Conservation (phyloP, 495 filamentous ascomycete species). For the Annulohypoxylon maeteangense region DNA sequence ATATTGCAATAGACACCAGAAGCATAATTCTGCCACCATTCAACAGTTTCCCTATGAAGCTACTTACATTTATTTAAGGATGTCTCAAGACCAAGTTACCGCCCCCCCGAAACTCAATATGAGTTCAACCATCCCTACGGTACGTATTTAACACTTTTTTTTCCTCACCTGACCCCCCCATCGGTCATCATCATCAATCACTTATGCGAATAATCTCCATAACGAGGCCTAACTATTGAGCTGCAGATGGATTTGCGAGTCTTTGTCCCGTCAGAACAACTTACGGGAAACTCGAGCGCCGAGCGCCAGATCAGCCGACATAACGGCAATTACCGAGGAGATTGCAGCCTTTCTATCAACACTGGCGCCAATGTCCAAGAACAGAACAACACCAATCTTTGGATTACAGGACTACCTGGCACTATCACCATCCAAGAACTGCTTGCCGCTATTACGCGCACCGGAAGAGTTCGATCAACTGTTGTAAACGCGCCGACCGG, state of each 20-base stretch:
- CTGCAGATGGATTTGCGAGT: slow-evolving; percentile 13
- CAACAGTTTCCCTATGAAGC: too few species aligned
- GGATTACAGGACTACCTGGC: slow-evolving; percentile 25
- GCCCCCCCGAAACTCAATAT: too few species aligned
- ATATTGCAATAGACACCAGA: too few species aligned
- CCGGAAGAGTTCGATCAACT: slow-evolving; percentile 25
- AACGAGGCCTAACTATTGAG: too few species aligned
- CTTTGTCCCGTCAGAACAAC: slow-evolving; percentile 29
- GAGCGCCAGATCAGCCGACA: background rate
- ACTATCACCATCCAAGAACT: background rate
- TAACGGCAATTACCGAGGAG: slow-evolving; percentile 29
- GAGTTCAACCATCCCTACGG: background rate
- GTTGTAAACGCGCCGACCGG: slow-evolving; percentile 14
- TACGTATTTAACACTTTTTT: background rate
- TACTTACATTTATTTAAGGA: too few species aligned
- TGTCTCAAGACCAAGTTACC: too few species aligned
- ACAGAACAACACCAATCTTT: slow-evolving; percentile 25
- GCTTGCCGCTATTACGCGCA: slow-evolving; percentile 8
- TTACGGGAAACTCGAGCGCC: background rate
- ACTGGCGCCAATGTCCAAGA: slow-evolving; percentile 16
- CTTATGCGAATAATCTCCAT: too few species aligned
- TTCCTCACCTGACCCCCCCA: background rate
- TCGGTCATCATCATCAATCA: too few species aligned
- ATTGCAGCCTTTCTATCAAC: slow-evolving; percentile 7
- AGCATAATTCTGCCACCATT: too few species aligned